These are phyloP conservation scores for Exophiala alcalophila DNA, from an alignment of 2,329 filamentous ascomycete species.

Conservation along the genomic window DNA sequence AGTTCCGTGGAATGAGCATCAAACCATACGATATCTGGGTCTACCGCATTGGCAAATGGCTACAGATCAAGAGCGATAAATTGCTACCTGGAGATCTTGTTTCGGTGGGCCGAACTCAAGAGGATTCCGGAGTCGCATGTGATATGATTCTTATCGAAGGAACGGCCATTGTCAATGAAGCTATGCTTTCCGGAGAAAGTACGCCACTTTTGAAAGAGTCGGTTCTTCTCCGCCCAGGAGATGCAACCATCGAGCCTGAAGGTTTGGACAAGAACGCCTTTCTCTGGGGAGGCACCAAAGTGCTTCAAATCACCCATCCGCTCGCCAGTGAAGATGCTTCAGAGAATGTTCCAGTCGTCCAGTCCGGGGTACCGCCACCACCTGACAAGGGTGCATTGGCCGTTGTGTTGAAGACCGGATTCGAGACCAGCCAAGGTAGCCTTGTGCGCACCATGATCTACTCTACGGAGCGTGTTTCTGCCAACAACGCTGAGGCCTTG, in stretches of 20 bases:
- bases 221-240: slow-evolving; percentile 78
- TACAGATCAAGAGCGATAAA: slow-evolving; percentile 82
- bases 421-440: slow-evolving; percentile 97
- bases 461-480: slow-evolving; percentile 97
- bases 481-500: slow-evolving; percentile 94
- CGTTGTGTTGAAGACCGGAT: slow-evolving; percentile 93
- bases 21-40: slow-evolving; percentile 96
- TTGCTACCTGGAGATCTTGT: slow-evolving; percentile 90
- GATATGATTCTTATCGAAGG: slow-evolving; percentile 96
- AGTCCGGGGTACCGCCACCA: slow-evolving; percentile 74
- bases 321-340: slow-evolving; percentile 67
- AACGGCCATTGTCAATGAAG: slow-evolving; percentile 96
- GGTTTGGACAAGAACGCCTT: slow-evolving; percentile 96
- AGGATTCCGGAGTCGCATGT: slow-evolving; percentile 93
- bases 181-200: slow-evolving; percentile 97
- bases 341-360: slow-evolving; percentile 60
- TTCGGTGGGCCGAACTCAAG: slow-evolving; percentile 89
- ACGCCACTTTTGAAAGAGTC: slow-evolving; percentile 97
- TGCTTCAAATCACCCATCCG: slow-evolving; percentile 89
- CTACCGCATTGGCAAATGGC: slow-evolving; percentile 83
- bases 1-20: slow-evolving; percentile 99
- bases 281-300: slow-evolving; percentile 95
- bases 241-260: slow-evolving; percentile 78
- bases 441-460: slow-evolving; percentile 99
- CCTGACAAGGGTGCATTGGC: slow-evolving; percentile 94